Base-by-base conservation (phyloP, 2,329 filamentous ascomycete species). In the Aspergillus quadricinctus region DNA sequence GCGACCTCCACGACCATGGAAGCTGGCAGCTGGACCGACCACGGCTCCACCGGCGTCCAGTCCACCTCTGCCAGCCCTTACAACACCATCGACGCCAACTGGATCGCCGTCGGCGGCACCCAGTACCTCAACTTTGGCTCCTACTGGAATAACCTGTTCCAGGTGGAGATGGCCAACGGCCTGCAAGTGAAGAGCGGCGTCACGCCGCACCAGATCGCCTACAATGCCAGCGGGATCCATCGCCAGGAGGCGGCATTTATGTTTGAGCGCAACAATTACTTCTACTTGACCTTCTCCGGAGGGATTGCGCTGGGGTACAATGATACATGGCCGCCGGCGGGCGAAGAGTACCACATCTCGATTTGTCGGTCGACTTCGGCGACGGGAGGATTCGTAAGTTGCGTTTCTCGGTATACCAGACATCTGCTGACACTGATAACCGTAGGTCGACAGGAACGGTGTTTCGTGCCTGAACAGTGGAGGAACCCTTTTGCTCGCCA, bases 101-200 rank as follows among this genome's bases (percentile, higher is more conserved):
- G 85, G 40, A 70, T 84, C 59, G 64, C 71, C 28, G 75, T 74
- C 10, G 72, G 70, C 53, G 66, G 60, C 43, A 66, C 61, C 9
- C 78, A 79, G 61, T 77, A 79, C 56, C 72, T 86, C 61, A 83
- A 78, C 58, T 90, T 88, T 58, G 88, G 87, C 49, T 87, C 83
- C n/a, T 90, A 88, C 79, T 90, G 86, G 86, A 70, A 75, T 9
- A 81, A 85, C 65, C 78, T 89, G 56, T 87, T 82, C 76, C 82
- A 84, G 66, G 81, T 84, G 1, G 66, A 75, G 45, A 78, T 88
- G 60, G 58, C 59, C 17, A 54, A 64, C 48, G 61, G 67, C 9
- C 57, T 70, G 4, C 69, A 72, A 48, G 53, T 63, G 46, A 69
- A 64, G 45, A 62, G 65, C 17, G 65, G 64, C 3, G 62, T 64